Conservation (phyloP, 2,329 filamentous ascomycete genomes). For the Gnomoniopsis smithogilvyi region DNA sequence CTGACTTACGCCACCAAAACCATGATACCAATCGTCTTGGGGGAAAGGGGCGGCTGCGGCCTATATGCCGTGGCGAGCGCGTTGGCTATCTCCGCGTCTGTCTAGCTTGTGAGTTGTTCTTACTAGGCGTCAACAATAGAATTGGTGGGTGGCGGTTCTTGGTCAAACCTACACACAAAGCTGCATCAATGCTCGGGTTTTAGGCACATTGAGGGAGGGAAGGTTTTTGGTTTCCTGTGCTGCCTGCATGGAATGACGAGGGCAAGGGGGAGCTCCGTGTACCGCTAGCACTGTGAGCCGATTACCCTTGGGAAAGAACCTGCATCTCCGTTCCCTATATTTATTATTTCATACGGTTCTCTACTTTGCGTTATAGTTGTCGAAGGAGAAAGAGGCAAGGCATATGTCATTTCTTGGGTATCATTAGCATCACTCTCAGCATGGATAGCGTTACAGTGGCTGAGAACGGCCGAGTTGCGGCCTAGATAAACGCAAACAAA, state of each 20-base stretch:
- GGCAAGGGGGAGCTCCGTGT: conserved; percentile 1
- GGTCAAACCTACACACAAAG: conserved; percentile 9
- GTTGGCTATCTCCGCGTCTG: not conserved
- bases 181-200: conserved; percentile 10
- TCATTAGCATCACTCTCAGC: conserved; percentile 15
- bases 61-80: not conserved
- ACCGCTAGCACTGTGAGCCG: conserved; percentile 8
- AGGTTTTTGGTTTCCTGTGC: not conserved
- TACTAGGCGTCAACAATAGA: conserved; percentile 14
- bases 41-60: conserved; percentile 1
- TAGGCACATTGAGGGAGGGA: not conserved
- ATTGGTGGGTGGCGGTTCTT: conserved; percentile 7
- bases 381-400: not conserved
- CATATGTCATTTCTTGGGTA: not conserved
- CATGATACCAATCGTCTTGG: not conserved
- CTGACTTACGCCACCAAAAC: not conserved
- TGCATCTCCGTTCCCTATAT: conserved; percentile 8
- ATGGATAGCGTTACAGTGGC: conserved; percentile 7
- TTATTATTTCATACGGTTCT: not conserved
- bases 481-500: not conserved
- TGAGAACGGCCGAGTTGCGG: not conserved
- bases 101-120: conserved; percentile 7
- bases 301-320: conserved; percentile 4
- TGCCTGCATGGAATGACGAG: conserved; percentile 5
- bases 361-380: conserved; percentile 5